These are phyloP conservation scores for Epithemia pelagica DNA, from an alignment of 108 stramenopile genomes.

Conservation along the genomic window DNA sequence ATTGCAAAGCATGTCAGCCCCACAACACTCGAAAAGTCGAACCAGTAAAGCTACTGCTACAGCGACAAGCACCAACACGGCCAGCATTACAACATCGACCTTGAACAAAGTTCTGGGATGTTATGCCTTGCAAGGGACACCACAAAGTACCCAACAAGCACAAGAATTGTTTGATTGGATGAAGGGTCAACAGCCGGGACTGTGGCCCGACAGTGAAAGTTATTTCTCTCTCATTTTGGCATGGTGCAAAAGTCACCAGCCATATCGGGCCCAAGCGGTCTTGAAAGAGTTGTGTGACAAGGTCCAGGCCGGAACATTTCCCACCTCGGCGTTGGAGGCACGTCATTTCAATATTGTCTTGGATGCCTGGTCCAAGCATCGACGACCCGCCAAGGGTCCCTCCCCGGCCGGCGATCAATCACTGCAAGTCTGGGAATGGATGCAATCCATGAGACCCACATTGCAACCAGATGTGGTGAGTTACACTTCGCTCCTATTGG, in stretches of 20 bases:
- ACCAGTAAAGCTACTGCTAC: not conserved
- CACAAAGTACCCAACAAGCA: not conserved
- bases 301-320: not conserved
- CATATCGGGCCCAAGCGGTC: not conserved
- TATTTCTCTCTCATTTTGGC: not conserved
- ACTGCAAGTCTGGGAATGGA: not conserved
- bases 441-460: not conserved
- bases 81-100: not conserved
- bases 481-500: not conserved
- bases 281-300: not conserved
- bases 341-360: not conserved
- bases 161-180: not conserved
- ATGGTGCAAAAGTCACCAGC: not conserved
- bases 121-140: not conserved
- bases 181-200: not conserved
- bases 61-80: not conserved
- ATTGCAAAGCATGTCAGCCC: not conserved
- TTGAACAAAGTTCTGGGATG: not conserved
- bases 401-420: not conserved
- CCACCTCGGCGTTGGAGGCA: not conserved
- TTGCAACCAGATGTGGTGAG: conserved; percentile 12
- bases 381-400: no score
- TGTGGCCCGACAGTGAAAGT: not conserved
- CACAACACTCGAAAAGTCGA: not conserved
- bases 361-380: not conserved